Evolutionary conservation across 306 rosid species (phyloP), one percentile per base, ranked within the genome.

Genomic region (Quillaja saponaria): DNA sequence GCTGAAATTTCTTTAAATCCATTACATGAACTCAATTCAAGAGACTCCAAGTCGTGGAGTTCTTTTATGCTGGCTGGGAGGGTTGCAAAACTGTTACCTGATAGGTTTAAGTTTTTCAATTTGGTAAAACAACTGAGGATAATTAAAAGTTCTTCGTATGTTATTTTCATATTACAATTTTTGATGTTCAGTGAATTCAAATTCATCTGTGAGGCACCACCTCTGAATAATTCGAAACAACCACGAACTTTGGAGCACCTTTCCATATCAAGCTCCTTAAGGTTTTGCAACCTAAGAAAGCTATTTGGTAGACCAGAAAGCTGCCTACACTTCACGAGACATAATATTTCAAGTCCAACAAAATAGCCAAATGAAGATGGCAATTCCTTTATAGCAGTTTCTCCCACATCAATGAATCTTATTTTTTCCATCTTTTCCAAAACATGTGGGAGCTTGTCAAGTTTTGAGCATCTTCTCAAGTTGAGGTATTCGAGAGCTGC

Each of bases 371-470:
- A 39, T 8, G 67, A 66, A 49, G 2, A 61, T 35, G 65, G 55
- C 13, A 74, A 33, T 34, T 60, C 55, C 40, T 31, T 14, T 48
- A 61, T 21, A 13, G 64, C 3, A n/a, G 61, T 53, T 0, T 1
- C 0, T 0, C 8, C 1, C 33, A 67, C 53, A 0, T 11, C 0
- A 47, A 67, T 62, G 6, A 2, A 4, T 46, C 17, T 13, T 7
- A 66, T 8, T 7, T 31, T 25, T 46, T 53, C 53, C 60, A 67
- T 66, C 10, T 16, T 25, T 35, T 20, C 73, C 42, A n/a, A 39
- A 20, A 67, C 53, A 52, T 74, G 41, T 17, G 75, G 75, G 16
- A 70, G 44, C n/a, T 13, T 11, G 35, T 34, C 19, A 15, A 71
- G 51, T 10, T 42, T 46, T 13, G 15, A 4, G 38, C 64, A 49